Conservation (phyloP, 345 rosid genomes). For the Microthlaspi erraticum region DNA sequence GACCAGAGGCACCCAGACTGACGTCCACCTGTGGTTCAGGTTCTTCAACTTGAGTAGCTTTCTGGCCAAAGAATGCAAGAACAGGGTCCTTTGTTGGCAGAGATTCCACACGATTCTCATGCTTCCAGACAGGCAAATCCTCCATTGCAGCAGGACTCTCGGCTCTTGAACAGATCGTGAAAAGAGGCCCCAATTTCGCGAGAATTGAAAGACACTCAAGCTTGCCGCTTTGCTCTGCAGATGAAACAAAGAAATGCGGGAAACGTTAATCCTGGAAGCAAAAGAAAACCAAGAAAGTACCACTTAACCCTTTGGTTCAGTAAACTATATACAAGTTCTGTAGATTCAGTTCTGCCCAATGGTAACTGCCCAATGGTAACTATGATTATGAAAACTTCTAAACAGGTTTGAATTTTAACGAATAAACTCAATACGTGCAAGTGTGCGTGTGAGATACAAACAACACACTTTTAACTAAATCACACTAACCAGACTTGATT, state of each 20-base stretch:
- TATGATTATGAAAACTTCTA: conserved; percentile 4
- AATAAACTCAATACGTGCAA: conserved; percentile 14
- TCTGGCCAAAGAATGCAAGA: conserved; percentile 87
- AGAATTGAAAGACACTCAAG: conserved; percentile 85
- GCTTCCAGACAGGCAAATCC: conserved; percentile 87
- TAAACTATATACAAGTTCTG: conserved; percentile 3
- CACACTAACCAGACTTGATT: conserved; percentile 65
- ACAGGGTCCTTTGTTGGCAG: conserved; percentile 90
- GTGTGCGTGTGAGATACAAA: conserved; percentile 14
- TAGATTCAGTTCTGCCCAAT: conserved; percentile 23
- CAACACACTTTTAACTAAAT: conserved; percentile 21
- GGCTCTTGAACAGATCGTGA: conserved; percentile 85
- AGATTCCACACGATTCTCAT: conserved; percentile 78
- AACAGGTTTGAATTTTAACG: conserved; percentile 19
- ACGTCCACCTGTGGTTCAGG: conserved; percentile 89
- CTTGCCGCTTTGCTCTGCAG: conserved; percentile 91
- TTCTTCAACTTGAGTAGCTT: conserved; percentile 91
- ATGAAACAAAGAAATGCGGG: conserved; percentile 36
- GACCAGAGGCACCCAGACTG: conserved; percentile 70
- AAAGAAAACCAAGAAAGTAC: conserved; percentile 8
- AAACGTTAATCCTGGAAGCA: conserved; percentile 12
- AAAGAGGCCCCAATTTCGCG: conserved; percentile 76
- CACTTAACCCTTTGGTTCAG: background rate
- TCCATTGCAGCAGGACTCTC: conserved; percentile 99
- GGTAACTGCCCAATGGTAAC: too few species aligned